phyloP scores from a whole-genome alignment of 2,329 filamentous ascomycete genomes.

The Fusarium piperis region DNA sequence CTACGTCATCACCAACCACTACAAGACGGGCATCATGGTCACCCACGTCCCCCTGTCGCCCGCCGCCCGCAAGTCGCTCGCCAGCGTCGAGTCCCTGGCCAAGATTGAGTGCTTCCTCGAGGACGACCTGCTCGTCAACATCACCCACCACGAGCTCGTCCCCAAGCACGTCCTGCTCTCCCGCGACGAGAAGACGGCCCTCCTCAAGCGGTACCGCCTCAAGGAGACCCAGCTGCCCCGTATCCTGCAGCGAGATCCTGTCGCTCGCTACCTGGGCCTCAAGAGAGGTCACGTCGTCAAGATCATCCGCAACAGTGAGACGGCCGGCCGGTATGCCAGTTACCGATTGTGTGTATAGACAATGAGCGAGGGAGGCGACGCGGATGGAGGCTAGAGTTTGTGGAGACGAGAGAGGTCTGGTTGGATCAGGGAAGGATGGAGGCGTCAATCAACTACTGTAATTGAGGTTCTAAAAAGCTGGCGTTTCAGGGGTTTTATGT shows the following conservation, averaged over 20 bases:
- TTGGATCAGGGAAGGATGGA: conserved; percentile 33
- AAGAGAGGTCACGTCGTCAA: conserved; percentile 96
- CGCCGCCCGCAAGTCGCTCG: conserved; percentile 87
- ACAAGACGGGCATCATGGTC: conserved; percentile 91
- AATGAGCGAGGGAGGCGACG: background rate
- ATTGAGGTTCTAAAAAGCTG: conserved; percentile 44
- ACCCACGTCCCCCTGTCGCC: conserved; percentile 84
- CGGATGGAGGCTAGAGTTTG: background rate
- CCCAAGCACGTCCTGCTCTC: conserved; percentile 93
- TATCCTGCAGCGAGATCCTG: conserved; percentile 90
- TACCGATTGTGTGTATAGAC: conserved; percentile 76
- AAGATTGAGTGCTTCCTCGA: conserved; percentile 96
- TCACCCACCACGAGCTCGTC: conserved; percentile 96
- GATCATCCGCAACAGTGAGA: conserved; percentile 96
- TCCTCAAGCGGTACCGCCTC: conserved; percentile 89
- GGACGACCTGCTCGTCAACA: conserved; percentile 96
- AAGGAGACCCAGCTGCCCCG: conserved; percentile 98
- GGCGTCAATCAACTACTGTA: conserved; percentile 42
- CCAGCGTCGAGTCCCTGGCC: conserved; percentile 77
- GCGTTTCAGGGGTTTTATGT: conserved; percentile 45
- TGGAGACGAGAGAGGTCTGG: background rate
- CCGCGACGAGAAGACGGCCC: conserved; percentile 84
- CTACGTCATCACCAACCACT: conserved; percentile 80
- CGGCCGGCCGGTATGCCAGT: conserved; percentile 94
- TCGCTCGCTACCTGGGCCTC: conserved; percentile 90